phyloP scores from a whole-genome alignment of 2,329 filamentous ascomycete species.

The Colletotrichum endophyticum region DNA sequence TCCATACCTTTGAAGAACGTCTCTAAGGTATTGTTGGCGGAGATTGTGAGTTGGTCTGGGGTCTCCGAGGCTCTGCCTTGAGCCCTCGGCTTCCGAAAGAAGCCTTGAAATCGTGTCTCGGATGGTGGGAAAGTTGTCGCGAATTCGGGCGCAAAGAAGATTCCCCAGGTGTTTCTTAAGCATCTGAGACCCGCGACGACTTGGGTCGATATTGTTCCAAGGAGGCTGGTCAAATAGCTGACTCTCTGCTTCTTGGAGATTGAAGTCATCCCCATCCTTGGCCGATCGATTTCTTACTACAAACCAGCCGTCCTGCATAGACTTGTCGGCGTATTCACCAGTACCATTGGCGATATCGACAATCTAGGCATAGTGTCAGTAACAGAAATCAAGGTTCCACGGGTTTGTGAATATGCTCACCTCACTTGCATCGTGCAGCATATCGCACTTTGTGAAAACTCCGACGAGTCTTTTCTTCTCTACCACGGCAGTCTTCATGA shows the following conservation, averaged over 20 bases:
- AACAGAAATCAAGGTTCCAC: no score
- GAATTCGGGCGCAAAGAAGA: conserved; percentile 38
- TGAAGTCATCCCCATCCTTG: conserved; percentile 26
- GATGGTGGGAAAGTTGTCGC: conserved; percentile 34
- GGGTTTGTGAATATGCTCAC: neutral
- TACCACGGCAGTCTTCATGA: conserved; percentile 30
- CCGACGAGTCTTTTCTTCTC: conserved; percentile 35
- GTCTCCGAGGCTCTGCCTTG: conserved; percentile 26
- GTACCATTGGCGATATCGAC: conserved; percentile 12
- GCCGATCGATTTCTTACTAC: conserved; percentile 37
- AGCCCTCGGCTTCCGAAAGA: conserved; percentile 18
- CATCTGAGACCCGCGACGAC: conserved; percentile 30
- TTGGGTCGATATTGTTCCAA: conserved; percentile 29
- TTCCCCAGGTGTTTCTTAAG: conserved; percentile 32
- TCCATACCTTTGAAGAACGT: conserved; percentile 28
- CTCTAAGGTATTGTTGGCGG: conserved; percentile 29
- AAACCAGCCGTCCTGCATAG: conserved; percentile 35
- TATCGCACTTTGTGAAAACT: conserved; percentile 44
- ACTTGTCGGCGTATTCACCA: neutral
- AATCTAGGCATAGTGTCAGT: neutral
- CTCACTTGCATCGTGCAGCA: conserved; percentile 23
- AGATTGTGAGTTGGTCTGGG: conserved; percentile 25
- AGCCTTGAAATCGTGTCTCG: conserved; percentile 25
- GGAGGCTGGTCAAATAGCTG: conserved; percentile 29
- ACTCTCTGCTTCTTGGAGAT: conserved; percentile 30